Conservation (phyloP, 2,329 filamentous ascomycete species). For the Stemphylium lycopersici region DNA sequence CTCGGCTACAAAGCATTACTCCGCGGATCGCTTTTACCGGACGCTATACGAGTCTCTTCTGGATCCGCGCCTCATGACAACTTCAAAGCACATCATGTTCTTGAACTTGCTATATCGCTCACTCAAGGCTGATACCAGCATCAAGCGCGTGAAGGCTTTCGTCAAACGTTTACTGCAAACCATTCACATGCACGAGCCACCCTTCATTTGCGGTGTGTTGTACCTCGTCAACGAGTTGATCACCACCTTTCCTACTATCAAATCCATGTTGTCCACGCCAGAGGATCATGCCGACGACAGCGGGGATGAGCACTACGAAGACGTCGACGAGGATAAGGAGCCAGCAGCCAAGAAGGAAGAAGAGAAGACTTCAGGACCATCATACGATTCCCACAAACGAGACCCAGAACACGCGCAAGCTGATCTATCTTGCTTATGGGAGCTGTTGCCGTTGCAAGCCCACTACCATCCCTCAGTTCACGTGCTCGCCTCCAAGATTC, state of each 20-base stretch:
- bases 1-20: constrained; percentile 77
- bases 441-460: constrained; percentile 76
- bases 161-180: constrained; percentile 91
- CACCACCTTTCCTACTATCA: constrained; percentile 78
- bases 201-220: constrained; percentile 91
- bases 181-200: constrained; percentile 84
- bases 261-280: constrained; percentile 69
- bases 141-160: constrained; percentile 92
- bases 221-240: constrained; percentile 86
- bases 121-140: constrained; percentile 86
- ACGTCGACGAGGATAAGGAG: constrained; percentile 59
- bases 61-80: constrained; percentile 84
- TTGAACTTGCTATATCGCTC: constrained; percentile 89
- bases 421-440: constrained; percentile 93
- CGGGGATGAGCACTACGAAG: constrained; percentile 74
- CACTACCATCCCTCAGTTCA: constrained; percentile 95
- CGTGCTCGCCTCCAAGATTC: constrained; percentile 76
- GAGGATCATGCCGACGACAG: constrained; percentile 80
- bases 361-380: constrained; percentile 22
- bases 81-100: constrained; percentile 95
- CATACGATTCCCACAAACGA: constrained; percentile 87
- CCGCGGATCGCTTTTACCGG: constrained; percentile 89
- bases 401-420: constrained; percentile 91
- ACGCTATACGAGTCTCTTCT: constrained; percentile 94
- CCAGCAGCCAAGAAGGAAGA: constrained; percentile 25